Percentiles rank a stretch among this genome's conserved stretches.
phyloP scores from a whole-genome alignment of 305 asterid genomes.

The Fraxinus baroniana region DNA sequence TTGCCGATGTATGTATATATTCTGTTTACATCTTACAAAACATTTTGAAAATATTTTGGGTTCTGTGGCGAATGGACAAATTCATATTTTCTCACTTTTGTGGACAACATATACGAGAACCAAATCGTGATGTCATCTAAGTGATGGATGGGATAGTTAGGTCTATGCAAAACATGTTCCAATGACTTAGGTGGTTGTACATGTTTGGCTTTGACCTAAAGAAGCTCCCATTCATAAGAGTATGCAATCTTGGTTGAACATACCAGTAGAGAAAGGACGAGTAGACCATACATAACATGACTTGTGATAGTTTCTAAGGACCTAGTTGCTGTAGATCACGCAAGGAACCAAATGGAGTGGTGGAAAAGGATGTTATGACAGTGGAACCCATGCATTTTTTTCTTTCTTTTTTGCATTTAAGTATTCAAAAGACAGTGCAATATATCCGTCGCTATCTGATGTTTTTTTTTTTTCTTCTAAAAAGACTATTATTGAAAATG shows the following conservation, averaged over 20 bases:
- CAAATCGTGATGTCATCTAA: not conserved
- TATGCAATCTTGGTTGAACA: not conserved
- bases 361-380: not conserved
- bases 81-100: not conserved
- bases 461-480: not conserved
- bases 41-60: not conserved
- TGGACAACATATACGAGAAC: not conserved
- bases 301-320: not conserved
- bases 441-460: not conserved
- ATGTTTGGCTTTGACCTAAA: not conserved
- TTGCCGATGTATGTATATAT: slow-evolving; percentile 64
- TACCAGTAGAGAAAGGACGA: not conserved
- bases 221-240: not conserved
- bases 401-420: not conserved
- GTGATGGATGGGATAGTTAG: not conserved
- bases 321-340: not conserved
- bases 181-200: not conserved
- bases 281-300: not conserved
- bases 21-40: slow-evolving; percentile 14
- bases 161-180: not conserved
- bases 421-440: not conserved
- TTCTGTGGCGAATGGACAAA: not conserved
- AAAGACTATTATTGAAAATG: not conserved
- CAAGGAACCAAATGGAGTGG: not conserved
- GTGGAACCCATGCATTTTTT: not conserved